Evolutionary conservation across 768 basidiomycete genomes (phyloP).

Genomic region (Leucocoprinus leucothites): DNA sequence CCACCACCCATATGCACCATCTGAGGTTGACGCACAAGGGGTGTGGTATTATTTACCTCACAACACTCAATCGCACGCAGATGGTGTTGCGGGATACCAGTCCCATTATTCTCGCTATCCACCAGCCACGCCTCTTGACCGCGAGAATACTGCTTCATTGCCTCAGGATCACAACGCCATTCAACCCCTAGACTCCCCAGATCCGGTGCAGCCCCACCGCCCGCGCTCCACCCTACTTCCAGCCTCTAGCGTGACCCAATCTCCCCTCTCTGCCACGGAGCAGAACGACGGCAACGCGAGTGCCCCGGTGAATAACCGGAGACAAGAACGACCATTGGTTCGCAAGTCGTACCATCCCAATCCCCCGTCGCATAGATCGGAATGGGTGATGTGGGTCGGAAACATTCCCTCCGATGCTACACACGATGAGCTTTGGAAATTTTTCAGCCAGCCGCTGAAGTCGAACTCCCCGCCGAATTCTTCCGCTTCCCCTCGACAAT

Average conservation of each 20-base stretch:
- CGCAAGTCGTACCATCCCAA: constrained; percentile 69
- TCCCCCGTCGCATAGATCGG: constrained; percentile 70
- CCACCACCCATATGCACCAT: constrained; percentile 18
- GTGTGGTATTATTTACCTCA: constrained; percentile 52
- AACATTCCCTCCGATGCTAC: constrained; percentile 85
- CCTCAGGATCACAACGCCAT: background rate
- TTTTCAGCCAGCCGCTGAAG: constrained; percentile 53
- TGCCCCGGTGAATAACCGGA: constrained; percentile 10
- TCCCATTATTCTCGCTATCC: constrained; percentile 30
- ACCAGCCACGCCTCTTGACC: constrained; percentile 18
- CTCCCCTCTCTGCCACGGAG: background rate
- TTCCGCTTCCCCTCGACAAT: constrained; percentile 24
- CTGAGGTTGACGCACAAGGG: constrained; percentile 35
- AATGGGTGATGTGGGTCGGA: constrained; percentile 97
- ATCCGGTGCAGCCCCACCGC: no score
- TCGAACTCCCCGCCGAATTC: background rate
- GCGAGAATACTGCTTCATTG: constrained; percentile 13
- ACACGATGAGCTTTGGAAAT: constrained; percentile 82
- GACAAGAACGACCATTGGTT: constrained; percentile 26
- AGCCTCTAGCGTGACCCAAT: no score
- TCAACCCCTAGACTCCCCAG: no score
- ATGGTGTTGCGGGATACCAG: constrained; percentile 27
- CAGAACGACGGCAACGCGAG: constrained; percentile 4
- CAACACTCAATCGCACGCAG: constrained; percentile 20
- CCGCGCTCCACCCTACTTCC: no score